A percentile compares a stretch with the other conserved stretches of the same genome.
Conservation (phyloP, 768 basidiomycete species). For the Coprinellus micaceus region DNA sequence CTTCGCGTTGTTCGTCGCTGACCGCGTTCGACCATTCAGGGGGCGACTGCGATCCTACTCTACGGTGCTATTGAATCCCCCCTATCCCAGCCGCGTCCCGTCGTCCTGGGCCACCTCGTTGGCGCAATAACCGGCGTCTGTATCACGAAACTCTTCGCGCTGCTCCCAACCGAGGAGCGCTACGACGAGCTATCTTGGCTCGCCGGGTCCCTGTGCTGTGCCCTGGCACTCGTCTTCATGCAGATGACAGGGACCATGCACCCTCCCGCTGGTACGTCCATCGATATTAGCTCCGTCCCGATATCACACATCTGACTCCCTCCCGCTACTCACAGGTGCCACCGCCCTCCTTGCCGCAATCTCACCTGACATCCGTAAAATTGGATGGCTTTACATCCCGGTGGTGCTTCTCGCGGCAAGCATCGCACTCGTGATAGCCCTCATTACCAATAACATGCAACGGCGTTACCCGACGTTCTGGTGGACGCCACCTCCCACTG, state of each 20-base stretch:
- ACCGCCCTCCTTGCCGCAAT: conserved; percentile 49
- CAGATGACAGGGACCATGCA: conserved; percentile 50
- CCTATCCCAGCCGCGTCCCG: conserved; percentile 48
- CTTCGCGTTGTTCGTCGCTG: neutral
- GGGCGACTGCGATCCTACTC: conserved; percentile 51
- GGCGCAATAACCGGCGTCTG: conserved; percentile 46
- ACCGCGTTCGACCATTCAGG: conserved; percentile 28
- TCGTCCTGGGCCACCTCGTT: conserved; percentile 50
- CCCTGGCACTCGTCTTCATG: conserved; percentile 43
- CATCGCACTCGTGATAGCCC: conserved; percentile 41
- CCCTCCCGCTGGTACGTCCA: conserved; percentile 45
- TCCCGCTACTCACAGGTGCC: conserved; percentile 32
- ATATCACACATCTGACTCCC: neutral
- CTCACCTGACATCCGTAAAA: conserved; percentile 35
- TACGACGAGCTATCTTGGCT: conserved; percentile 48
- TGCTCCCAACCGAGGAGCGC: conserved; percentile 39
- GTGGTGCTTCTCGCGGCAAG: conserved; percentile 46
- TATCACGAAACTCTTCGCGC: conserved; percentile 48
- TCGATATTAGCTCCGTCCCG: neutral
- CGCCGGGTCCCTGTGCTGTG: conserved; percentile 42
- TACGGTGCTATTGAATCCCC: conserved; percentile 53
- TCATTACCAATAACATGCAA: conserved; percentile 50
- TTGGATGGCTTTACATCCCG: conserved; percentile 54
- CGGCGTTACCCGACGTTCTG: conserved; percentile 48
- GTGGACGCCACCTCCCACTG: conserved; percentile 25